A percentile compares a stretch with the other conserved stretches of the same genome.
These are phyloP conservation scores for Mycena polygramma DNA, from an alignment of 768 basidiomycete species.

Conservation along the genomic window DNA sequence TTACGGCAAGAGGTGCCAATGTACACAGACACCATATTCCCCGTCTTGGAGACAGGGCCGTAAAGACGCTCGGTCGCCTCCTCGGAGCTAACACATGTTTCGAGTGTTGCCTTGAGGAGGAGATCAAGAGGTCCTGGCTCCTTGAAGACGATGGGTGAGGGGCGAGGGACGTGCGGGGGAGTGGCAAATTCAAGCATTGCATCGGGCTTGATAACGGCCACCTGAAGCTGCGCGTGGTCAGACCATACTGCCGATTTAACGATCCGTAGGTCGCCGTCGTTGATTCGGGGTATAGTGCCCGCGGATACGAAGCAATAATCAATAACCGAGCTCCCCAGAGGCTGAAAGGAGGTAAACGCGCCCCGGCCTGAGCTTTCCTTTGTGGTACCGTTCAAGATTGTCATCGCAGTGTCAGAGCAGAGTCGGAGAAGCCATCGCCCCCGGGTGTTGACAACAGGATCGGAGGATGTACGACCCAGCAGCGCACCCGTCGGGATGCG, in stretches of 20 bases:
- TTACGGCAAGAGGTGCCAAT: neutral
- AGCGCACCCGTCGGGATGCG: neutral
- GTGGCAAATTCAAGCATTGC: too few species aligned
- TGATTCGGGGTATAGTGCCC: neutral
- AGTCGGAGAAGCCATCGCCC: neutral
- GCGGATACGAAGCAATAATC: conserved; percentile 3
- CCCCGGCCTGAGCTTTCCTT: neutral
- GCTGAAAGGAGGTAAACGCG: conserved; percentile 12
- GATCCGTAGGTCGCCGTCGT: neutral
- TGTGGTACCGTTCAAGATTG: neutral
- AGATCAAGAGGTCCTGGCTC: neutral
- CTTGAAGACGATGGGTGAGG: too few species aligned
- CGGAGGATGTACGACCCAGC: neutral
- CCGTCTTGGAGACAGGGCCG: neutral
- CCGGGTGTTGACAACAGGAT: neutral
- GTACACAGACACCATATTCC: neutral
- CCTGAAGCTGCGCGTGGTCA: neutral
- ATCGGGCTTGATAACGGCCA: neutral
- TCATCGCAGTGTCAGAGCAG: conserved; percentile 4
- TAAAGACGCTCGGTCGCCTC: neutral
- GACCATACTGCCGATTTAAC: neutral
- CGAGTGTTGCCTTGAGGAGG: neutral
- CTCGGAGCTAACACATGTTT: neutral
- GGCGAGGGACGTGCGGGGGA: neutral
- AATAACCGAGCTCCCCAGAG: neutral